Base-by-base conservation (phyloP, 352 stramenopile species). In the Pythium utonaiense region DNA sequence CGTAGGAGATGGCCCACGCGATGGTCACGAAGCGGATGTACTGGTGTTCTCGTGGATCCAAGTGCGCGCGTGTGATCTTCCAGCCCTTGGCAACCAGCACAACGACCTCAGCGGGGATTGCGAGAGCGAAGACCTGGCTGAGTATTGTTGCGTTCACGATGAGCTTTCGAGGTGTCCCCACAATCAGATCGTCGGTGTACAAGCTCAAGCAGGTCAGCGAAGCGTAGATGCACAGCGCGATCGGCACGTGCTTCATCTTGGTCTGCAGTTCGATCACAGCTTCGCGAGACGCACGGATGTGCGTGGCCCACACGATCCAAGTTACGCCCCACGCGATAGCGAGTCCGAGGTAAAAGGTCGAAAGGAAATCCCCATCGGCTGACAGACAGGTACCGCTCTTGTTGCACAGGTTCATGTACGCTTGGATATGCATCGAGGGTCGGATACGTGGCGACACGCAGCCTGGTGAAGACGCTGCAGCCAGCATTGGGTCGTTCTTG, bases 61-160 rank as follows among this genome's bases (percentile, higher is more conserved):
- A 58, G n/a, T 70, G 50, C 6, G 57, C 59, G 0, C 80, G 75
- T 10, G 77, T 89, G 62, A 89, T 88, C 57, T 89, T 78, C 80
- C 80, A 89, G 19, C 80, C 80, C 48, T 88, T 88, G 10, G 80
- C 77, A 8, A 88, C 74, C 30, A 88, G 31, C n/a, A 88, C 53
- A 3, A 88, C 28, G 19, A 80, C 57, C 48, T 88, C 77, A 7
- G 67, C 74, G 4, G 77, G 71, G 25, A 83, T 68, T 0, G 77
- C 70, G 0, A 87, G 52, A n/a, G 75, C 73, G 9, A 71, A 65
- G 5, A 89, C 31, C 22, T 81, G 70, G 19, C 71, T 65, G 24
- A 86, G 45, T 1, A 82, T 70, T 13, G 69, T 57, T 3, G 47
- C 16, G 47, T 88, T 81, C 8, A 64, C 40, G 5, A 84, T 50